Base-by-base conservation (phyloP, 495 filamentous ascomycete genomes). In the Neurospora sublineolata region DNA sequence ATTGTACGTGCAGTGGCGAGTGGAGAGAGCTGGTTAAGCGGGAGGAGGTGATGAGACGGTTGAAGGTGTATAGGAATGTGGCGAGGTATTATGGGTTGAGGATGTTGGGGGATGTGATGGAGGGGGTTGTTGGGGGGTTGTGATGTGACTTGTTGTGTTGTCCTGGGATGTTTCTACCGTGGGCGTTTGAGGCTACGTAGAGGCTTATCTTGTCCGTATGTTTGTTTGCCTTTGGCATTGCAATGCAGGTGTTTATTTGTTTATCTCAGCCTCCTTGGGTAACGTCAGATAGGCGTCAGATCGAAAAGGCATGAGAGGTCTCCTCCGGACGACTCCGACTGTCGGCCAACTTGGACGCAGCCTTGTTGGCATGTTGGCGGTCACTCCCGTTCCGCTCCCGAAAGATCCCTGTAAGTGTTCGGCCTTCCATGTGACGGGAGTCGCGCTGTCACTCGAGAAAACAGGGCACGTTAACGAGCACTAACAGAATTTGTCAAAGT, bases 1-100 rank as follows among this genome's bases (percentile, higher is more conserved):
- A 98, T 81, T 99, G 95, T 79, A 90, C 90, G 36, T 99, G 95
- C 83, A 91, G 91, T 68, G 94, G 96, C 8, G 84, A 82, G 58
- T 99, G 95, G 95, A 85, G 82, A 18, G 87, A 87, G 72, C 93
- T 87, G 36, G 81, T 94, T 70, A 85, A 90, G 77, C 85, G 86
- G 75, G 89, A 87, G n/a, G 92, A 91, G 42, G 83, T 94, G 30
- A 75, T 87, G 73, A 88, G 84, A 77, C 84, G 83, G 77, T 74
- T 98, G 73, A 84, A 80, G 68, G 91, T 97, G 20, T 86, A 91
- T 77, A 84, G 84, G 73, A 89, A 86, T 74, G 94, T 94, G 44
- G 93, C 92, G 68, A 86, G 83, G 75, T 91, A 88, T 76, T 95
- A 94, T 83, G 89, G 87, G 38, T 83, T 98, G 75, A 87, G 87